A percentile compares a stretch with the other conserved stretches of the same genome.
These are phyloP conservation scores for Canavalia gladiata DNA, from an alignment of 306 rosid species.

Conservation along the genomic window DNA sequence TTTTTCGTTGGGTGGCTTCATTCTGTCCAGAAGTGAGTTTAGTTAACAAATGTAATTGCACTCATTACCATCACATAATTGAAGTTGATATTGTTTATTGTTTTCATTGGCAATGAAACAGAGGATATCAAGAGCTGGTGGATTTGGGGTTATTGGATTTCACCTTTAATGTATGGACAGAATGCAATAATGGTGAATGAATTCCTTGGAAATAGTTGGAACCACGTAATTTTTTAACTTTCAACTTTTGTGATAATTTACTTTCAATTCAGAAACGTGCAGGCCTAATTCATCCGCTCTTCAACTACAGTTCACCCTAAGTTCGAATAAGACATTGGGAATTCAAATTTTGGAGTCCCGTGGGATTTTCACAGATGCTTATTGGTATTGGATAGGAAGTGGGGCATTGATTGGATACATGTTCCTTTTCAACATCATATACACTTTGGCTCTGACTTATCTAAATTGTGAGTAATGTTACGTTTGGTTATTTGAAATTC, in stretches of 20 bases:
- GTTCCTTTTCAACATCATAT: slow-evolving; percentile 50
- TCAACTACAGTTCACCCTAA: slow-evolving; percentile 45
- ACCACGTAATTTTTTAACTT: slow-evolving; percentile 52
- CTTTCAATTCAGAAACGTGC: not conserved
- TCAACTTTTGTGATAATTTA: slow-evolving; percentile 16
- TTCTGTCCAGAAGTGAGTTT: slow-evolving; percentile 57
- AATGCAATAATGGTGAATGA: slow-evolving; percentile 68
- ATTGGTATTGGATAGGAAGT: slow-evolving; percentile 74
- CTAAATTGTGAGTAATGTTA: slow-evolving; percentile 59
- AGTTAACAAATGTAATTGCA: not conserved
- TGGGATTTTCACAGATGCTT: slow-evolving; percentile 55
- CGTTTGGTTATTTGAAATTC: slow-evolving; percentile 31
- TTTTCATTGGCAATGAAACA: slow-evolving; percentile 49
- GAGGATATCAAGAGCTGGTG: slow-evolving; percentile 66
- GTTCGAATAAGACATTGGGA: slow-evolving; percentile 57
- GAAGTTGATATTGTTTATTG: slow-evolving; percentile 14
- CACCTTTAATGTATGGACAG: slow-evolving; percentile 71
- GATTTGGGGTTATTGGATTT: slow-evolving; percentile 70
- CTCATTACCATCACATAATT: not conserved
- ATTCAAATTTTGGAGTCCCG: slow-evolving; percentile 56
- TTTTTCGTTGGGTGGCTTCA: slow-evolving; percentile 57
- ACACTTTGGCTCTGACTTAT: slow-evolving; percentile 53
- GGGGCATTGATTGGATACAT: slow-evolving; percentile 59
- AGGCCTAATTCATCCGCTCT: slow-evolving; percentile 22
- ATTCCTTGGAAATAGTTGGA: slow-evolving; percentile 71